Base-by-base conservation (phyloP, 306 rosid species). In the Quercus glauca region DNA sequence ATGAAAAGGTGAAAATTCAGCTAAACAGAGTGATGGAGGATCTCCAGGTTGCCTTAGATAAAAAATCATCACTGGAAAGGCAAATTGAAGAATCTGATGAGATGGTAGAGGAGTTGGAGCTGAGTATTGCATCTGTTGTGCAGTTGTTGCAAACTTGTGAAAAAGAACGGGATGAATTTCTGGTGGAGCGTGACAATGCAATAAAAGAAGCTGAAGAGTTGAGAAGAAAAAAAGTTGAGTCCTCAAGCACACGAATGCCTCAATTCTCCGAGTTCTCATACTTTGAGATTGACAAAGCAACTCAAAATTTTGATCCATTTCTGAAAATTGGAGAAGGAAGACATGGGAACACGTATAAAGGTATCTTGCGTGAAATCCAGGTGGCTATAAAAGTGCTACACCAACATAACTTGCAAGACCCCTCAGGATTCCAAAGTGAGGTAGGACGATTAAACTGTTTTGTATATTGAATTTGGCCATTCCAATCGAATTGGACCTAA, bases 281-380 rank as follows among this genome's bases (percentile, higher is more conserved):
- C 71, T 28, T 64, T 9, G 88, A 88, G 81, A 74, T 88, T 51
- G 83, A 79, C 55, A 86, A 88, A 82, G 88, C 89, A 2, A 88
- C 89, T 53, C 68, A 18, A 18, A 71, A 80, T 28, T 88, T 88
- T 45, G 68, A 88, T 71, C 81, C 73, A 3, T 79, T 85, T 35
- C 60, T 75, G 77, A 86, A 88, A 87, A 83, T 88, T 9, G 91
- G 91, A 79, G 89, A 88, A 79, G 91, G 89, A 58, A 89, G 91
- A 51, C 86, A 86, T 69, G 91, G 89, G 61, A 85, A 77, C 51
- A 88, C 83, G 52, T 85, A 69, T 55, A 76, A 43, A 81, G 86
- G 86, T 65, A 29, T 77, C 45, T 29, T 88, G 71, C 84, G 87
- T 49, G 84, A 84, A 76, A 86, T 86, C 5, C 78, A 70, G 81